Conservation (phyloP, 139 green algal genomes). For the Nannochloris sp. region DNA sequence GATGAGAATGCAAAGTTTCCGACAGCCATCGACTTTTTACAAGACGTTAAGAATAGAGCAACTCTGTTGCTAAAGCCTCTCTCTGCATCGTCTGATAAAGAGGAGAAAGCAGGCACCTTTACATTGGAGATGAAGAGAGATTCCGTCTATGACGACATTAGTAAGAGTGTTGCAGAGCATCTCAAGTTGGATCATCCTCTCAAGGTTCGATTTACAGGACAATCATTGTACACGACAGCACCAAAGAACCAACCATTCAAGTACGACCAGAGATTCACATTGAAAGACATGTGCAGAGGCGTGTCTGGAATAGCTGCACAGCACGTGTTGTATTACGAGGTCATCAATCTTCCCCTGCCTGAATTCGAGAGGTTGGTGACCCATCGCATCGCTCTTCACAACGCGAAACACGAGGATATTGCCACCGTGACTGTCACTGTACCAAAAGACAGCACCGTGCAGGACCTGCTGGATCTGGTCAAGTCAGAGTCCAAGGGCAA, state of each 20-base stretch:
- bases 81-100: conserved; percentile 19
- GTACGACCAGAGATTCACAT: conserved; percentile 35
- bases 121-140: conserved; percentile 77
- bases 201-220: conserved; percentile 27
- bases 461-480: conserved; percentile 63
- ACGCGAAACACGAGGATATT: conserved; percentile 62
- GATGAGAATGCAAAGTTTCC: neutral
- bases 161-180: conserved; percentile 37
- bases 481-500: conserved; percentile 26
- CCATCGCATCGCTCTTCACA: conserved; percentile 62
- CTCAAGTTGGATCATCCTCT: conserved; percentile 40
- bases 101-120: conserved; percentile 39
- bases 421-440: conserved; percentile 63
- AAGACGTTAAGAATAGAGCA: conserved; percentile 55
- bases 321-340: conserved; percentile 86
- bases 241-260: conserved; percentile 44
- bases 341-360: conserved; percentile 87
- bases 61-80: conserved; percentile 46
- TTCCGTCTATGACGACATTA: conserved; percentile 74
- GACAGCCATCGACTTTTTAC: conserved; percentile 50
- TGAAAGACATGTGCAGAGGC: conserved; percentile 56
- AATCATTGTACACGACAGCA: conserved; percentile 67
- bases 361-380: conserved; percentile 68
- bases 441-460: conserved; percentile 48
- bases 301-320: neutral